Percentiles rank a stretch among this genome's conserved stretches.
These are phyloP conservation scores for Breviolum minutum DNA, from an alignment of 73 alveolate genomes.

Conservation along the genomic window DNA sequence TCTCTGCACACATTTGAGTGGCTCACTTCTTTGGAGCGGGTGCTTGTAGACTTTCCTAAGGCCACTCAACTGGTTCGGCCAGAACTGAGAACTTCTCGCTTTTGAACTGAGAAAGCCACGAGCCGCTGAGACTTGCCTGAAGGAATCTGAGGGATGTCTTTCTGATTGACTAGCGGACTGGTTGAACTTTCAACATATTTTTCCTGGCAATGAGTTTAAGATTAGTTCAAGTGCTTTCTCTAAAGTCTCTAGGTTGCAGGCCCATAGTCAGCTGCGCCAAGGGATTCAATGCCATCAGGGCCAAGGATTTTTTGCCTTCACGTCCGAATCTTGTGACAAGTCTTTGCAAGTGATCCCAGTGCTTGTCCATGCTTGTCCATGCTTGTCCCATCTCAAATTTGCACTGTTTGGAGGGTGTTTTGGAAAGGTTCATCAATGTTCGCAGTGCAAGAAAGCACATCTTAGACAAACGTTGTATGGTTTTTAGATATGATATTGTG, in stretches of 20 bases:
- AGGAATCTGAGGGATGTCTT: neutral
- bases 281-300: slow-evolving; percentile 7
- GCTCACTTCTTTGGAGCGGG: neutral
- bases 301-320: neutral
- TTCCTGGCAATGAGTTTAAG: neutral
- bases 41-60: neutral
- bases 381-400: too few relatives aligned
- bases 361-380: too few relatives aligned
- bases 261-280: slow-evolving; percentile 18
- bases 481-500: neutral
- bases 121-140: slow-evolving; percentile 17
- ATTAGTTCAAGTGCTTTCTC: neutral
- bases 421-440: too few relatives aligned
- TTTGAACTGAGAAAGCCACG: neutral
- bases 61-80: neutral
- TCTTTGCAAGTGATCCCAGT: too few relatives aligned
- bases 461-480: neutral
- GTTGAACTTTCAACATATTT: neutral
- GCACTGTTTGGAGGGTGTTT: too few relatives aligned
- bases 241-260: neutral
- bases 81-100: neutral
- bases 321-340: neutral
- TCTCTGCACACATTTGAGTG: neutral
- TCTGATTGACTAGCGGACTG: neutral
- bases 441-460: neutral